Conservation (phyloP, 164 flowering plant species). For the Annona cherimola region DNA sequence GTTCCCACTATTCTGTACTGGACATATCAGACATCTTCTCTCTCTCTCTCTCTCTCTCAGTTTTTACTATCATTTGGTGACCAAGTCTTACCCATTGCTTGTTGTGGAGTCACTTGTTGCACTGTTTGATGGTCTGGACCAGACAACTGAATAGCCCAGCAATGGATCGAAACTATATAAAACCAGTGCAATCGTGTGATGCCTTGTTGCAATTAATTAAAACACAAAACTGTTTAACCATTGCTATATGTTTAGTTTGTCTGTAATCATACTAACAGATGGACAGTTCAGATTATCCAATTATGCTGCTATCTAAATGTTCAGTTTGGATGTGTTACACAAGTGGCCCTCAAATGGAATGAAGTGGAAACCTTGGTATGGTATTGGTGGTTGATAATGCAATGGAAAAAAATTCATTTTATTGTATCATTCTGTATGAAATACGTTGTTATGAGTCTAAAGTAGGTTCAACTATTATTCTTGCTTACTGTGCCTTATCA, state of each 20-base stretch:
- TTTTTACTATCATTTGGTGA: background rate
- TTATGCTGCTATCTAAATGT: background rate
- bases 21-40: too few species aligned
- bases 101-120: background rate
- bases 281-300: background rate
- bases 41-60: background rate
- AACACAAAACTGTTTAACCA: too few species aligned
- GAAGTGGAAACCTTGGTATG: background rate
- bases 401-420: background rate
- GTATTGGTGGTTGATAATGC: background rate
- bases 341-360: background rate
- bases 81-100: background rate
- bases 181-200: background rate
- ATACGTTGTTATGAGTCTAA: too few species aligned
- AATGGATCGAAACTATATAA: background rate
- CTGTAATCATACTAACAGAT: too few species aligned
- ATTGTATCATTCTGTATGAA: too few species aligned
- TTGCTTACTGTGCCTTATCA: background rate
- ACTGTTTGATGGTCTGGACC: background rate
- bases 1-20: conserved; percentile 21
- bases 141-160: background rate
- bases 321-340: background rate
- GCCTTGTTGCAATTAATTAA: too few species aligned
- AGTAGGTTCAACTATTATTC: too few species aligned
- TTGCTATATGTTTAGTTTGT: too few species aligned